Evolutionary conservation across 495 filamentous ascomycete genomes (phyloP).

Genomic region (Glarea lozoyensis): DNA sequence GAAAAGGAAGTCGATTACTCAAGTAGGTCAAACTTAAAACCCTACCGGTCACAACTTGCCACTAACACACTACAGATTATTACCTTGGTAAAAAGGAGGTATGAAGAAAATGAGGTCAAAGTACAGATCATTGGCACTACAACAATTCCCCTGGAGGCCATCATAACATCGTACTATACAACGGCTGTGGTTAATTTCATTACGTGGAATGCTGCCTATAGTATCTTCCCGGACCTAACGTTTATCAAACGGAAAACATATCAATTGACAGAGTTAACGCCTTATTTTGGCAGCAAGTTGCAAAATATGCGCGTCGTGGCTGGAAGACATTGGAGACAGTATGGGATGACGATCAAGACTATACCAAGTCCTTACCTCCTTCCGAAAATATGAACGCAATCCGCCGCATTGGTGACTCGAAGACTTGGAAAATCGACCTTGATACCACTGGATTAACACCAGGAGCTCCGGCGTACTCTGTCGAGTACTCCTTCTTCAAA

Average conservation of each 20-base stretch:
- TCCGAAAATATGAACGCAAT: no score
- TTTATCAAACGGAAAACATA: conserved; percentile 1
- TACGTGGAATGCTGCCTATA: background rate
- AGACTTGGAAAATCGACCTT: background rate
- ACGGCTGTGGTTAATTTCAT: background rate
- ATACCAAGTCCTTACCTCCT: background rate
- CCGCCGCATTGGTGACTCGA: background rate
- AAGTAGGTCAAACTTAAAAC: no score
- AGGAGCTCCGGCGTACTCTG: background rate
- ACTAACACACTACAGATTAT: background rate
- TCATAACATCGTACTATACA: background rate
- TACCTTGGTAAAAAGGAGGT: background rate
- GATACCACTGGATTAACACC: background rate
- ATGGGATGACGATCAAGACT: background rate
- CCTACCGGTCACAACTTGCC: no score
- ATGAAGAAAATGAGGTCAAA: background rate
- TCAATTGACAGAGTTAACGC: background rate
- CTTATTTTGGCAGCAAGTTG: background rate
- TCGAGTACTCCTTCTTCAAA: conserved; percentile 1
- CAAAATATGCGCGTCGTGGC: background rate
- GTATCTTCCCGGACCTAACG: background rate
- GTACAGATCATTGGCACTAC: background rate
- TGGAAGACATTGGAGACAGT: background rate
- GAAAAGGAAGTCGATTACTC: no score
- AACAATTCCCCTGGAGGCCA: background rate